Evolutionary conservation across 2,329 filamentous ascomycete genomes (phyloP).

Genomic region (Mycosphaerella sp.): DNA sequence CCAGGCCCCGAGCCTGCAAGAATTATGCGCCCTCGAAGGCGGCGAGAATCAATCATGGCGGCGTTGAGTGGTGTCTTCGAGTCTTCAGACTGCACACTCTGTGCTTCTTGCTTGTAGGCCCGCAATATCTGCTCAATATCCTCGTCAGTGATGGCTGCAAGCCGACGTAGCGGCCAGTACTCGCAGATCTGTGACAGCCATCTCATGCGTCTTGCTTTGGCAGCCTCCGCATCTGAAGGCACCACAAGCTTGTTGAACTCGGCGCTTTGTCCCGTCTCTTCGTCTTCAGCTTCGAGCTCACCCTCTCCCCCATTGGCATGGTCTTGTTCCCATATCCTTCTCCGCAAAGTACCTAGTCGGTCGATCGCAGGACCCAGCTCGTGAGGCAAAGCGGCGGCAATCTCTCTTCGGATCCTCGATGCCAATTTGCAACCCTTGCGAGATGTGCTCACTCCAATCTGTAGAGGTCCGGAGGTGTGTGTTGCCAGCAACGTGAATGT

Average conservation of each 20-base stretch:
- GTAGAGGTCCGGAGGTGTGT: conserved; percentile 81
- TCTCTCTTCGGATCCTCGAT: conserved; percentile 79
- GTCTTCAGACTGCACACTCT: conserved; percentile 26
- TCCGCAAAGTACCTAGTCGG: conserved; percentile 66
- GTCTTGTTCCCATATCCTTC: conserved; percentile 69
- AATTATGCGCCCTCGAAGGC: conserved; percentile 63
- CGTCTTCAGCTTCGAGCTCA: conserved; percentile 45
- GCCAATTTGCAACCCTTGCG: conserved; percentile 92
- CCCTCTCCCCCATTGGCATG: conserved; percentile 47
- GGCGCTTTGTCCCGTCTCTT: conserved; percentile 68
- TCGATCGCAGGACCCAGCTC: conserved; percentile 72
- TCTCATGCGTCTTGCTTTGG: conserved; percentile 74
- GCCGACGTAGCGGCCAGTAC: conserved; percentile 86
- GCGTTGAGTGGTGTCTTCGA: conserved; percentile 28
- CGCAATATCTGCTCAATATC: conserved; percentile 73
- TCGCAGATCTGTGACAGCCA: conserved; percentile 97
- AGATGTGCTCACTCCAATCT: conserved; percentile 93
- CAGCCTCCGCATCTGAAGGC: conserved; percentile 65
- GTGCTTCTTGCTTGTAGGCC: conserved; percentile 54
- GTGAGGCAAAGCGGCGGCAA: conserved; percentile 69
- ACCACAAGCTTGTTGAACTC: conserved; percentile 78
- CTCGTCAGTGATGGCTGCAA: conserved; percentile 71
- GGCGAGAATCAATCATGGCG: conserved; percentile 28
- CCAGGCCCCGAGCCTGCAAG: conserved; percentile 90
- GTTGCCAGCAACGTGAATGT: conserved; percentile 86